Conservation (phyloP, 2,329 filamentous ascomycete species). For the Aspergillus candidus region DNA sequence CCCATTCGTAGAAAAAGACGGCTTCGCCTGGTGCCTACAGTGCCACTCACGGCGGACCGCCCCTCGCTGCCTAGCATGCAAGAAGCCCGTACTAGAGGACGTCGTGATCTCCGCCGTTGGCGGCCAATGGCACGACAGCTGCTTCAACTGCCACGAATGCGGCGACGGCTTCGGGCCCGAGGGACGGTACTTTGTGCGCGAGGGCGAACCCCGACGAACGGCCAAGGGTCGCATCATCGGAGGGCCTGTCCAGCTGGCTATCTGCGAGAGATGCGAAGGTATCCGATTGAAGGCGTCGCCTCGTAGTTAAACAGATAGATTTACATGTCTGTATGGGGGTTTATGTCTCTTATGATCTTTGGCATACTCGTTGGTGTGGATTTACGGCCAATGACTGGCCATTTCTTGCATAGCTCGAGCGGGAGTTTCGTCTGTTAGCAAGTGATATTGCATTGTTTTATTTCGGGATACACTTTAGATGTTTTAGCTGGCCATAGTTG, state of each 20-base stretch:
- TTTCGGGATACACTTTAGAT: no score
- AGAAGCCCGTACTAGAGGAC: constrained; percentile 77
- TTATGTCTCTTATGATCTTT: constrained; percentile 7
- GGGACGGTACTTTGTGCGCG: constrained; percentile 57
- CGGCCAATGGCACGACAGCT: constrained; percentile 86
- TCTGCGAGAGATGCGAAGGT: constrained; percentile 59
- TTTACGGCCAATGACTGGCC: not conserved
- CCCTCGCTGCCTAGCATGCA: constrained; percentile 82
- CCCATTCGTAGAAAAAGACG: constrained; percentile 95
- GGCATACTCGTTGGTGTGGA: not conserved
- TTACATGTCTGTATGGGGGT: constrained; percentile 3
- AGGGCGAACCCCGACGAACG: constrained; percentile 44
- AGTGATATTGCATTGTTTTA: no score
- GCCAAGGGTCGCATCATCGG: constrained; percentile 43
- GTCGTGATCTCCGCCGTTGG: constrained; percentile 85
- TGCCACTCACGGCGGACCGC: constrained; percentile 91
- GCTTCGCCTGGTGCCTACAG: constrained; percentile 91
- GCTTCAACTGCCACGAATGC: constrained; percentile 75
- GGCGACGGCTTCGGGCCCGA: constrained; percentile 53
- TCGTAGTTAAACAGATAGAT: constrained; percentile 7
- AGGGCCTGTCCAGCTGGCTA: constrained; percentile 49
- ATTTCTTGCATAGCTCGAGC: no score
- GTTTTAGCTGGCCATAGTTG: no score
- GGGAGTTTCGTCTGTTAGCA: no score
- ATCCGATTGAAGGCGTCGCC: constrained; percentile 53